Conservation (phyloP, 768 basidiomycete species). For the Tremella yokohamensis region DNA sequence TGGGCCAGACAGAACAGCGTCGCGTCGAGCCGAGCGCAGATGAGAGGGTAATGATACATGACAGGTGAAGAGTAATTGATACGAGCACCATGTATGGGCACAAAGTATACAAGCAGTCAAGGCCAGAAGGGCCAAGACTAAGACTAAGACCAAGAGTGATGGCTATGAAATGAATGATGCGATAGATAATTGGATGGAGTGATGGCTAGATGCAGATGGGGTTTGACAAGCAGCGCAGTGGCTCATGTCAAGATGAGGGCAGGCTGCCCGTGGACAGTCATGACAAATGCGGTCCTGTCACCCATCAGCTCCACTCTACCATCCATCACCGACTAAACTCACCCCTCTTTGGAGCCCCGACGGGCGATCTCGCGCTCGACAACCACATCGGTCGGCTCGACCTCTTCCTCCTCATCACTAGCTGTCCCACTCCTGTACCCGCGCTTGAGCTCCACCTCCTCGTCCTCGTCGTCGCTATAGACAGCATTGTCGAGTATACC, state of each 20-base stretch:
- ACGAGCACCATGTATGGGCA: too few species aligned
- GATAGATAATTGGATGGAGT: neutral
- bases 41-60: too few species aligned
- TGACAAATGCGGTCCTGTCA: conserved; percentile 38
- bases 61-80: too few species aligned
- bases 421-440: conserved; percentile 32
- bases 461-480: conserved; percentile 16
- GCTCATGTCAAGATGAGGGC: conserved; percentile 45
- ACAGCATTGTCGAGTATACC: conserved; percentile 17
- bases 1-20: too few species aligned
- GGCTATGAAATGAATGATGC: too few species aligned
- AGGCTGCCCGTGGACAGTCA: conserved; percentile 47
- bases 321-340: conserved; percentile 16
- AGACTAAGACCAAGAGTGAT: too few species aligned
- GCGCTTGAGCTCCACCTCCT: conserved; percentile 21
- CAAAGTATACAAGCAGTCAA: too few species aligned
- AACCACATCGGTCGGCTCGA: conserved; percentile 38
- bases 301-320: neutral
- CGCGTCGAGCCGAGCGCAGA: too few species aligned
- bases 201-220: neutral
- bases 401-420: conserved; percentile 40
- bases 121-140: too few species aligned
- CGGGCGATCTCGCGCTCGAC: conserved; percentile 36
- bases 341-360: conserved; percentile 44
- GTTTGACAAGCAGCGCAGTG: too few species aligned